Conservation (phyloP, 2,329 filamentous ascomycete species). For the Apiospora aurea region DNA sequence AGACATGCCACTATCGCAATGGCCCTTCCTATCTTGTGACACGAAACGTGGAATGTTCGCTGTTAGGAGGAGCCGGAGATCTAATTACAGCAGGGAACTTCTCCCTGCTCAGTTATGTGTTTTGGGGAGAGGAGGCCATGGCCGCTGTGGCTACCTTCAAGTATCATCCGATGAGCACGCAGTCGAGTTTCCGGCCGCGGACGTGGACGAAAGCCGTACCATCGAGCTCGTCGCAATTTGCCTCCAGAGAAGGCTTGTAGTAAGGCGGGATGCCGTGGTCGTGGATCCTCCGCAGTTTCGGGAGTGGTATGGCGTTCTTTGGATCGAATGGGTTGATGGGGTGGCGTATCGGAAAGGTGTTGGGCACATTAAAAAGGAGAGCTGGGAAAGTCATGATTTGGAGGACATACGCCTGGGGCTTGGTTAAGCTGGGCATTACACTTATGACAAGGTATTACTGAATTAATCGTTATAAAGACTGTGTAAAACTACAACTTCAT, state of each 20-base stretch:
- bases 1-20: not conserved
- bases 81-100: no score
- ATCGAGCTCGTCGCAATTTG: conserved; percentile 1
- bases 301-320: conserved; percentile 13
- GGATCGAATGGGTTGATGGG: conserved; percentile 14
- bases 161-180: not conserved
- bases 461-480: no score
- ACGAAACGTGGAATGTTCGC: not conserved
- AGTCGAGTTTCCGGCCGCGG: not conserved
- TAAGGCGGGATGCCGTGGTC: not conserved
- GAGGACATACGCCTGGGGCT: not conserved
- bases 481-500: no score
- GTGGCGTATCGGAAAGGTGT: conserved; percentile 24
- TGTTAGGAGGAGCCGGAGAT: no score
- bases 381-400: conserved; percentile 6
- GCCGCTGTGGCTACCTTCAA: not conserved
- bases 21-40: not conserved
- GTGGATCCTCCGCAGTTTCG: not conserved
- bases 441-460: no score
- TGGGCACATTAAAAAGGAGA: not conserved
- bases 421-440: not conserved
- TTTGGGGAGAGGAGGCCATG: not conserved
- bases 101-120: not conserved
- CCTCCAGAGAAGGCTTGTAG: not conserved
- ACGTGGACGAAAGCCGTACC: not conserved